These are phyloP conservation scores for Phytophthora boehmeriae DNA, from an alignment of 352 stramenopile genomes.

Conservation along the genomic window DNA sequence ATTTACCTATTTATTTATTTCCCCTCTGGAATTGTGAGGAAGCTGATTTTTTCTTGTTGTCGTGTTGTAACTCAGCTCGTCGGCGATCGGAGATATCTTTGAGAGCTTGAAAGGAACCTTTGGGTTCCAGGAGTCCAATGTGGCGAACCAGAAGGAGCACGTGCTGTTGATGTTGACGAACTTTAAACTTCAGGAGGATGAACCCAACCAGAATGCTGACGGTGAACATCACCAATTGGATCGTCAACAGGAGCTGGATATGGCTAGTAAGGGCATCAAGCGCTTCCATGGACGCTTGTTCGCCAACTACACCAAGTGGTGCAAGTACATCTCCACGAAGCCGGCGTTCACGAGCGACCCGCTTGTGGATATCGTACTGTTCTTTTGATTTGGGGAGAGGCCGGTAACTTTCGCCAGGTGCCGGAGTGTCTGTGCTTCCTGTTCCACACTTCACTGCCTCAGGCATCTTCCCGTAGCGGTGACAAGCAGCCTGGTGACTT, in stretches of 20 bases:
- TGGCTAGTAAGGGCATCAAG: slow-evolving; percentile 78
- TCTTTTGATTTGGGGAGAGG: slow-evolving; percentile 90
- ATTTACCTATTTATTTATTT: background rate
- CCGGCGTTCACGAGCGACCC: slow-evolving; percentile 80
- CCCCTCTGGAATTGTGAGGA: too few species aligned
- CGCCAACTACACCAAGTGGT: slow-evolving; percentile 89
- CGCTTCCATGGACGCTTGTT: slow-evolving; percentile 81
- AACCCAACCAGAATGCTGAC: slow-evolving; percentile 30
- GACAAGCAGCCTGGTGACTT: slow-evolving; percentile 75
- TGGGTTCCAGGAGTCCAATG: slow-evolving; percentile 94
- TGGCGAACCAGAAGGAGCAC: slow-evolving; percentile 81
- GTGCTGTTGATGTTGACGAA: slow-evolving; percentile 82
- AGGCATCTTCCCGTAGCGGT: slow-evolving; percentile 61
- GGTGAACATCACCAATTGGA: slow-evolving; percentile 51
- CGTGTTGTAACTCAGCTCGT: slow-evolving; percentile 39
- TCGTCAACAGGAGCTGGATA: slow-evolving; percentile 69
- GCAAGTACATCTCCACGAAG: slow-evolving; percentile 86
- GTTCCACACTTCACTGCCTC: slow-evolving; percentile 75
- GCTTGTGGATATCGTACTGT: slow-evolving; percentile 78
- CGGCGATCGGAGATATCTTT: slow-evolving; percentile 78
- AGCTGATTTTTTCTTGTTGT: slow-evolving; percentile 9
- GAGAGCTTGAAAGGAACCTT: slow-evolving; percentile 95
- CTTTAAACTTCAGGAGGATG: slow-evolving; percentile 79
- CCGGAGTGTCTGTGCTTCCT: slow-evolving; percentile 85
- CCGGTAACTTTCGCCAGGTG: slow-evolving; percentile 84